Base-by-base conservation (phyloP, 2,329 filamentous ascomycete genomes). In the Neocucurbitaria cava region DNA sequence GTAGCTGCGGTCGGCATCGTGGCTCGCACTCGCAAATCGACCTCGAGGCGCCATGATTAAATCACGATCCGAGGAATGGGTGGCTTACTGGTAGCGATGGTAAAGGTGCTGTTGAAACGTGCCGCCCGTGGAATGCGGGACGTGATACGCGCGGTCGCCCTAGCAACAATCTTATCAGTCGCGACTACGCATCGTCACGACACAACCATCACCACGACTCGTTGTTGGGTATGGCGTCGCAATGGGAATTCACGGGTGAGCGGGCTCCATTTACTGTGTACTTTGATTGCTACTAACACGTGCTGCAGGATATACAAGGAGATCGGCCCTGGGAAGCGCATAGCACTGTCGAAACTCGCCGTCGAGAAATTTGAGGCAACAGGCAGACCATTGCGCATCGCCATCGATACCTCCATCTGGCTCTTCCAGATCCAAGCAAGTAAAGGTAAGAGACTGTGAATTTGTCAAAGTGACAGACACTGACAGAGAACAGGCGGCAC, bases 371-470 rank as follows among this genome's bases (percentile, higher is more conserved):
- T 96, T 60, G 86, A 92, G 67, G 77, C 83, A 49, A 87, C 86
- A 10, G 83, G 85, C 21, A 84, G 88, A 1, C 93, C 93, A 0
- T 81, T 98, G 36, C 89, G 93, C 36, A 82, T 99, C 42, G 95
- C 95, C 35, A 90, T 99, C 61, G 95, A 99, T 72, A 90, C 96
- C 64, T 92, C 92, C 2, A 98, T 99, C 71, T 99, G 95, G 95
- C 89, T 96, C 40, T 98, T 96, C 70, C 95, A 99, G 70, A 89
- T 89, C 11, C 92, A 96, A 71, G 89, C 91, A 13, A 90, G 90
- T 17, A 87, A 87, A 79, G 92, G 86, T 85, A 11, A 1, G 21
- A 6, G 21, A 7, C 15, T 7, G 20, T 2, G n/a, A 8, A 6
- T 1, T 5, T 4, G 31, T 35, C 5, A 13, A 35, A 6, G 13